These are phyloP conservation scores for Patellifolia procumbens DNA, from an alignment of 179 eudicot species.

Conservation along the genomic window DNA sequence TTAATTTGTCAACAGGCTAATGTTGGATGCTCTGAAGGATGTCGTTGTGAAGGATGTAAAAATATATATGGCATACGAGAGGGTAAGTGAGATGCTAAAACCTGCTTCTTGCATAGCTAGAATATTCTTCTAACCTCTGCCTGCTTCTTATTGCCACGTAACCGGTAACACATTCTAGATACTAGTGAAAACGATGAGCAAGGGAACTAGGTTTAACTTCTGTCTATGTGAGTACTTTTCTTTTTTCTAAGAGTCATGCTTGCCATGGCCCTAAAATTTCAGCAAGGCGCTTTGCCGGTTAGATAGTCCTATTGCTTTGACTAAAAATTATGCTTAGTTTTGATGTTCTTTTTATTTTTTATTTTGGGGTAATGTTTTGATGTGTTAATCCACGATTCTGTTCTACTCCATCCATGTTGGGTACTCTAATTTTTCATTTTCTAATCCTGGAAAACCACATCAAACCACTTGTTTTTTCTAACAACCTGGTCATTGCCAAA, in stretches of 20 bases:
- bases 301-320: not conserved
- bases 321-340: not conserved
- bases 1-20: slow-evolving; percentile 39
- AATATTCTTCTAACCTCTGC: not conserved
- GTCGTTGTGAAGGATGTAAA: slow-evolving; percentile 70
- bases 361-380: not conserved
- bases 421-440: not conserved
- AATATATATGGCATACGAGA: slow-evolving; percentile 51
- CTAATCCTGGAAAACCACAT: not conserved
- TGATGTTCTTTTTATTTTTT: not conserved
- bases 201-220: not conserved
- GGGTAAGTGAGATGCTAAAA: slow-evolving; percentile 35
- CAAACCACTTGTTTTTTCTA: not conserved
- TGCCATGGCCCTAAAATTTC: not conserved
- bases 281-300: not conserved
- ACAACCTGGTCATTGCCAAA: not conserved
- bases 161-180: not conserved
- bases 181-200: not conserved
- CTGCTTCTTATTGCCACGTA: not conserved
- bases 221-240: not conserved
- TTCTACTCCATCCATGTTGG: not conserved
- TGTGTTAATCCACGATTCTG: not conserved
- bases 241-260: not conserved
- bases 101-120: too few relatives aligned
- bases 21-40: slow-evolving; percentile 61